A percentile compares a stretch with the other conserved stretches of the same genome.
Conservation (phyloP, 106 monocot species). For the Amphibolis antarctica region DNA sequence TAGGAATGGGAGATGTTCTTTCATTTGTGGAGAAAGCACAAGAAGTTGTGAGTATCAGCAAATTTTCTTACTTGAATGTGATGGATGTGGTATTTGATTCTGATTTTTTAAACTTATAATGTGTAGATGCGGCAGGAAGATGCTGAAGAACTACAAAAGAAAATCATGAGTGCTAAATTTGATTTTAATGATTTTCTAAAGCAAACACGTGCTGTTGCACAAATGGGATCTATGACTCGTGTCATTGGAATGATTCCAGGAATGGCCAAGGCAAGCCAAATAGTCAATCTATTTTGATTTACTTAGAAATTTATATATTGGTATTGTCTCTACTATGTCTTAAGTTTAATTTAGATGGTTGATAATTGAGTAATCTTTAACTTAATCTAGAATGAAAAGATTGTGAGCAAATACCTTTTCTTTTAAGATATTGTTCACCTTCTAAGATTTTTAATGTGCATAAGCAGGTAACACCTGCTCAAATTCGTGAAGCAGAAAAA, state of each 20-base stretch:
- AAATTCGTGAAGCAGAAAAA: slow-evolving; percentile 99
- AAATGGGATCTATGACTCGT: slow-evolving; percentile 92
- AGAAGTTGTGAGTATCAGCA: slow-evolving; percentile 62
- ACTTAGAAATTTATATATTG: too few relatives aligned
- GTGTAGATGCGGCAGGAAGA: slow-evolving; percentile 87
- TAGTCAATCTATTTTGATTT: too few relatives aligned
- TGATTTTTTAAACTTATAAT: not conserved
- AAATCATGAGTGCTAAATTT: slow-evolving; percentile 94
- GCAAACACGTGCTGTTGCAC: slow-evolving; percentile 87
- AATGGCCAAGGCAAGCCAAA: slow-evolving; percentile 95
- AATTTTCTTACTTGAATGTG: slow-evolving; percentile 7
- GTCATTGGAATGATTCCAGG: slow-evolving; percentile 98
- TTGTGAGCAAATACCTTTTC: too few relatives aligned
- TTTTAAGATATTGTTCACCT: not conserved
- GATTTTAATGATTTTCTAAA: slow-evolving; percentile 95
- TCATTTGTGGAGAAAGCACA: slow-evolving; percentile 97
- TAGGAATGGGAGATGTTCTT: slow-evolving; percentile 99
- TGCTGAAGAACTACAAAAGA: slow-evolving; percentile 91
- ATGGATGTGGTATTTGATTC: not conserved
- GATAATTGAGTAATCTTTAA: too few relatives aligned
- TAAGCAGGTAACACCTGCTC: slow-evolving; percentile 76
- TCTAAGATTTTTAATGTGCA: not conserved
- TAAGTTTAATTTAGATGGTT: too few relatives aligned
- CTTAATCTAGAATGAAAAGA: too few relatives aligned
- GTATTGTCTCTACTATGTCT: too few relatives aligned